Conservation (phyloP, 306 rosid species). For the Trifolium dubium region DNA sequence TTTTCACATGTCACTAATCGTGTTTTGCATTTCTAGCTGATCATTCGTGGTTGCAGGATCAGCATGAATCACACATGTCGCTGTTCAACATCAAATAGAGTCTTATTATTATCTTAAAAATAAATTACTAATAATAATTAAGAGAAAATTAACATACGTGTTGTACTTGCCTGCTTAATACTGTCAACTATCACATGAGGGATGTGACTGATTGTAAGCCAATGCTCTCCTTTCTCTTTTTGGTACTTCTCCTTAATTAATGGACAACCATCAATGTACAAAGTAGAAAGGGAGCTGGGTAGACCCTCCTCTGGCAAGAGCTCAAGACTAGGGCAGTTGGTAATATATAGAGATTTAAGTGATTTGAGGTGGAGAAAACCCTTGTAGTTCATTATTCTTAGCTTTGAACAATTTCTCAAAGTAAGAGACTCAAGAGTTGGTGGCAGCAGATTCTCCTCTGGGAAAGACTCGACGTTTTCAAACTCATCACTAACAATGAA, state of each 20-base stretch:
- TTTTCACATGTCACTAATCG: no score
- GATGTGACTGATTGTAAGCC: conserved; percentile 36
- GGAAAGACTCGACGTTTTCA: background rate
- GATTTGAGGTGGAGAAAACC: background rate
- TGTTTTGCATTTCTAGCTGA: no score
- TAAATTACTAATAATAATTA: background rate
- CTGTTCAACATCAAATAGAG: no score
- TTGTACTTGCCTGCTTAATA: background rate
- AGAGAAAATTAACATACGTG: background rate
- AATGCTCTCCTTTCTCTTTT: conserved; percentile 16
- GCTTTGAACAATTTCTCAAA: background rate
- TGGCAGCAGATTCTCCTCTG: background rate
- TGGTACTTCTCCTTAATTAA: background rate
- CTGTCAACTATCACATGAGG: background rate
- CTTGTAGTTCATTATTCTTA: background rate
- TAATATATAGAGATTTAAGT: background rate
- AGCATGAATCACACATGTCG: no score
- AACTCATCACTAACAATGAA: background rate
- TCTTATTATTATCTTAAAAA: no score
- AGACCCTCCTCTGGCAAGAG: background rate
- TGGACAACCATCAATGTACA: rapidly evolving
- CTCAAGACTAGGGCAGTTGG: background rate
- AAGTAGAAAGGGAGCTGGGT: background rate
- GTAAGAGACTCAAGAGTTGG: background rate
- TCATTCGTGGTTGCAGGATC: no score